Evolutionary conservation across 306 rosid species (phyloP).

Genomic region (Cicer judaicum): DNA sequence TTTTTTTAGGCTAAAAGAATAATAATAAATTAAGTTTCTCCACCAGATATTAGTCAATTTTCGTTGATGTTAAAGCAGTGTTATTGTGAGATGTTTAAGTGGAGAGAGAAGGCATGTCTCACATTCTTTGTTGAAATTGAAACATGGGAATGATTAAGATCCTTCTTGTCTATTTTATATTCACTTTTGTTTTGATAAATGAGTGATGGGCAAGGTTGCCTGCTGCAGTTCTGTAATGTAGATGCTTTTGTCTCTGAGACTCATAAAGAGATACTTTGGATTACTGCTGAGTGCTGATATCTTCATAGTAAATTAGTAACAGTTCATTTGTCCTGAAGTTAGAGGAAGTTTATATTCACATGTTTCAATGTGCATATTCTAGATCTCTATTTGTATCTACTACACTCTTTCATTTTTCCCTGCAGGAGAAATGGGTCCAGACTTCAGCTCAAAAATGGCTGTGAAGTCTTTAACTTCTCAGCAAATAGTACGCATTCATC

Average conservation of each 20-base stretch:
- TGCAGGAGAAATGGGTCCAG: slow-evolving; percentile 96
- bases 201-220: slow-evolving; percentile 33
- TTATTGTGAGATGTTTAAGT: slow-evolving; percentile 20
- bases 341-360: slow-evolving; percentile 26
- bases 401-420: slow-evolving; percentile 7
- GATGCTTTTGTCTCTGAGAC: slow-evolving; percentile 22
- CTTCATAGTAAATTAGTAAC: slow-evolving; percentile 28
- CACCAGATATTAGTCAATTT: background rate
- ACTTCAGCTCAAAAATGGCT: slow-evolving; percentile 70
- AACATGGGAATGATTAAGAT: slow-evolving; percentile 22
- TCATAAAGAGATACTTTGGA: slow-evolving; percentile 23
- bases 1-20: slow-evolving; percentile 17
- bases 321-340: slow-evolving; percentile 7
- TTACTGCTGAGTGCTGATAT: background rate
- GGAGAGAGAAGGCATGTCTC: slow-evolving; percentile 25
- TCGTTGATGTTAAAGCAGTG: slow-evolving; percentile 7
- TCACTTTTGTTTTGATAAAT: background rate
- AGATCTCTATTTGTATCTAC: slow-evolving; percentile 14
- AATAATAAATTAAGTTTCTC: slow-evolving; percentile 30
- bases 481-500: slow-evolving; percentile 94
- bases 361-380: slow-evolving; percentile 25
- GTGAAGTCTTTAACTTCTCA: slow-evolving; percentile 86
- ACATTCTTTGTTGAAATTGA: slow-evolving; percentile 25
- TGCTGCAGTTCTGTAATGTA: slow-evolving; percentile 20
- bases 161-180: slow-evolving; percentile 23